Base-by-base conservation (phyloP, 352 stramenopile genomes). In the Globisporangium parvum region DNA sequence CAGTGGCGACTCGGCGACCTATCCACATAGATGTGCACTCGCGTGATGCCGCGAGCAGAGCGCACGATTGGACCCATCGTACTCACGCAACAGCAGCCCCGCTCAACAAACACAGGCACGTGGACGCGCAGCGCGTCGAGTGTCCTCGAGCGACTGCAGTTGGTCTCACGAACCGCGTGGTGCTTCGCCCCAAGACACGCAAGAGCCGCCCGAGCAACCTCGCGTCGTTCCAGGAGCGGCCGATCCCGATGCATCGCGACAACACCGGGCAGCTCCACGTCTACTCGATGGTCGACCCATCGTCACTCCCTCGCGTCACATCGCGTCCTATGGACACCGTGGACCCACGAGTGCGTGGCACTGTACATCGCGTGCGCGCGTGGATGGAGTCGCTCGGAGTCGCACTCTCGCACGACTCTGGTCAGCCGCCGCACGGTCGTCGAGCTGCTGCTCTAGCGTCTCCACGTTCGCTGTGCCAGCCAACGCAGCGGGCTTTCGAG, bases 231-330 rank as follows among this genome's bases (percentile, higher is more conserved):
- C 23, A 53, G 4, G 37, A 47, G 42, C 41, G 35, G 21, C n/a
- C 41, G 15, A 23, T 60, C 14, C 55, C 51, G 5, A 48, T 60
- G 10, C 62, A 52, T 39, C 51, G 57, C 40, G 60, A 81, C 41
- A 24, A 26, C 49, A 40, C 18, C 26, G 63, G 48, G 0, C 61
- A 69, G 5, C 57, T 76, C 20, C 74, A 56, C 6, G 60, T 73
- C 15, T 78, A 71, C 55, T 56, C 59, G 10, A 77, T 77, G 75
- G 20, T 77, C 4, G 71, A 77, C 42, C 70, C 67, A 26, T 57
- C 40, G 23, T 61, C 37, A 2, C 65, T 1, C 33, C 21, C 14
- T 18, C 49, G 18, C 28, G 46, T 18, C 20, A 17, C 11, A 33
- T 3, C 33, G 14, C 15, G 6, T 5, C 1, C 37, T 42, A 10